Conservation (phyloP, 2,329 filamentous ascomycete species). For the Neodidymelliopsis sp. region DNA sequence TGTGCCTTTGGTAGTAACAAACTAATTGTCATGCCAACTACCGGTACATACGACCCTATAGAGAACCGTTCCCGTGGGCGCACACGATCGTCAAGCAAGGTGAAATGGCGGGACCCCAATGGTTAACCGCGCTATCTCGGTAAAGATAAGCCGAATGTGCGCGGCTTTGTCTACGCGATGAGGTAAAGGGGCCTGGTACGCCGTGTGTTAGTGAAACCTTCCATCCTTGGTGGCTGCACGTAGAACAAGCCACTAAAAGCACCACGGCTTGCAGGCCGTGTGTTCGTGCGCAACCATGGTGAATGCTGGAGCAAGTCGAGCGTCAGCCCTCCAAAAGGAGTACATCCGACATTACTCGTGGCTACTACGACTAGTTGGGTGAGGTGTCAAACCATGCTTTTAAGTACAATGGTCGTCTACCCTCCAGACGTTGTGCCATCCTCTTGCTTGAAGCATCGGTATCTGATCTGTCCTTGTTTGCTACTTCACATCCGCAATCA, state of each 20-base stretch:
- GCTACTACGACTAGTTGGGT: slow-evolving; percentile 16
- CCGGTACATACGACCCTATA: background rate
- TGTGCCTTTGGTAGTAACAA: background rate
- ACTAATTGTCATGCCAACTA: slow-evolving; percentile 9
- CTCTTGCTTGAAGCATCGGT: slow-evolving; percentile 9
- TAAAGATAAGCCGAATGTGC: slow-evolving; percentile 5
- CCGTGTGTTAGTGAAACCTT: slow-evolving; percentile 20
- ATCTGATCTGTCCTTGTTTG: background rate
- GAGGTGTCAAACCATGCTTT: slow-evolving; percentile 16
- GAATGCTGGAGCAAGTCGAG: slow-evolving; percentile 13
- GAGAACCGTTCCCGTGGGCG: slow-evolving; percentile 2
- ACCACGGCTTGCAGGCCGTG: slow-evolving; percentile 10
- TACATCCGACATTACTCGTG: slow-evolving; percentile 17
- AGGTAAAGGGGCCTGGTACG: slow-evolving; percentile 13
- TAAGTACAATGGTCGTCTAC: slow-evolving; percentile 17
- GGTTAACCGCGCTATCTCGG: slow-evolving; percentile 8
- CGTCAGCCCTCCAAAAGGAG: slow-evolving; percentile 18
- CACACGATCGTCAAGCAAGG: slow-evolving; percentile 14
- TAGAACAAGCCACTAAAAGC: slow-evolving; percentile 17
- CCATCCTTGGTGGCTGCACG: slow-evolving; percentile 15
- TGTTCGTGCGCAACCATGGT: slow-evolving; percentile 15
- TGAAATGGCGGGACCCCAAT: slow-evolving; percentile 4
- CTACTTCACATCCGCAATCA: slow-evolving; percentile 9
- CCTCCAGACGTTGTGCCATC: slow-evolving; percentile 7
- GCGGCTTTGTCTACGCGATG: slow-evolving; percentile 11